phyloP scores from a whole-genome alignment of 352 stramenopile species.

The Globisporangium okanoganense region DNA sequence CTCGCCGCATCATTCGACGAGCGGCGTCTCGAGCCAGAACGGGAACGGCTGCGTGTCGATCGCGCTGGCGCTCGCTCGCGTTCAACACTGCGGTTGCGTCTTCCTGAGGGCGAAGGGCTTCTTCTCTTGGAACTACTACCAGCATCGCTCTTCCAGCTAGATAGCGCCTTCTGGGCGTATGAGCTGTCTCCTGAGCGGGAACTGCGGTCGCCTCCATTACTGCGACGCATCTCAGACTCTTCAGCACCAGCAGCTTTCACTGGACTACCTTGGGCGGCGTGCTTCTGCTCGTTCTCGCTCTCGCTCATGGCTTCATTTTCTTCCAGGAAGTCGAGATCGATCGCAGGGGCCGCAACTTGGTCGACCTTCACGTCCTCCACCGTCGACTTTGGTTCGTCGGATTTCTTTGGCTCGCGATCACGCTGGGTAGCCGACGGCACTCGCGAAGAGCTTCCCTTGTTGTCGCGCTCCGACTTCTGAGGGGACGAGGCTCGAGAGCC shows the following conservation, averaged over 20 bases:
- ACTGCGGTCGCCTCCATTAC: conserved; percentile 1
- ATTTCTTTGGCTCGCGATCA: conserved; percentile 11
- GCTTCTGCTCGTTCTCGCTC: conserved; percentile 28
- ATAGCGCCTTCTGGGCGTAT: conserved; percentile 7
- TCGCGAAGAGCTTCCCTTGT: background rate
- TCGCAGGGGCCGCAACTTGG: conserved; percentile 72
- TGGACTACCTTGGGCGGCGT: background rate
- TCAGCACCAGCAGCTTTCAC: background rate
- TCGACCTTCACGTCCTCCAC: conserved; percentile 76
- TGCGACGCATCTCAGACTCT: background rate
- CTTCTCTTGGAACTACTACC: conserved; percentile 5
- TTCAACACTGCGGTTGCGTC: conserved; percentile 16
- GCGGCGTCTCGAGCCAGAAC: conserved; percentile 39
- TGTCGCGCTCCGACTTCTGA: conserved; percentile 7
- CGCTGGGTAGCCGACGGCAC: conserved; percentile 2
- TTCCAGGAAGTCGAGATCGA: conserved; percentile 83
- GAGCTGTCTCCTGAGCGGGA: background rate
- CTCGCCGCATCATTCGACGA: conserved; percentile 31
- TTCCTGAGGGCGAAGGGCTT: background rate
- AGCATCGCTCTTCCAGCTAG: conserved; percentile 1
- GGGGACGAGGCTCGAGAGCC: conserved; percentile 12
- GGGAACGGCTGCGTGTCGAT: conserved; percentile 17
- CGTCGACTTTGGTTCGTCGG: conserved; percentile 21
- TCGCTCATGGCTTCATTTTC: conserved; percentile 42
- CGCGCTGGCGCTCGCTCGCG: conserved; percentile 9